These are phyloP conservation scores for Macaranga tanarius DNA, from an alignment of 441 rosid genomes.

Conservation along the genomic window DNA sequence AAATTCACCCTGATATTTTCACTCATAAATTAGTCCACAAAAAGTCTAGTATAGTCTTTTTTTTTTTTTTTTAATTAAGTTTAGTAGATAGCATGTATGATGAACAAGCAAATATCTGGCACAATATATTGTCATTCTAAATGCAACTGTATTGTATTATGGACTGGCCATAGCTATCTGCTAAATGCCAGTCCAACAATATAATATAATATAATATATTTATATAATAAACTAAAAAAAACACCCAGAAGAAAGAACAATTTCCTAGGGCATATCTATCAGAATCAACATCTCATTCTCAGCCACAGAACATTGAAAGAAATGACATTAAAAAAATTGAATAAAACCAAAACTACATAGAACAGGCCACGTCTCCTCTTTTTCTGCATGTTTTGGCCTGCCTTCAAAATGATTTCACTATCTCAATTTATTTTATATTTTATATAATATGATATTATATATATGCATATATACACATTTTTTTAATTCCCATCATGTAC, in stretches of 20 bases:
- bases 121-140: slow-evolving; percentile 2
- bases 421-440: neutral
- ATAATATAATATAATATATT: neutral
- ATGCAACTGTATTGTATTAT: neutral
- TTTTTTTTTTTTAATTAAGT: too few species aligned
- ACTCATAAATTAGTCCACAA: too few species aligned
- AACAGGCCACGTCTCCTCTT: slow-evolving; percentile 36
- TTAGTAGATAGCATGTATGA: neutral
- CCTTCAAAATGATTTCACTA: slow-evolving; percentile 22
- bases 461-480: neutral
- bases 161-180: neutral
- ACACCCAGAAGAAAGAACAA: neutral
- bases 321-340: neutral
- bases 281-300: slow-evolving; percentile 15
- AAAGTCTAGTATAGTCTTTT: neutral
- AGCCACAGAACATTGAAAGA: slow-evolving; percentile 6
- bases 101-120: slow-evolving; percentile 4
- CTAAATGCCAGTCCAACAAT: too few species aligned
- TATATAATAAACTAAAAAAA: neutral
- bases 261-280: slow-evolving; percentile 21
- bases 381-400: slow-evolving; percentile 16
- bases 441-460: neutral
- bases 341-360: neutral
- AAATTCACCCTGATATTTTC: too few species aligned
- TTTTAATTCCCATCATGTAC: neutral